phyloP scores from a whole-genome alignment of 2,329 filamentous ascomycete genomes.

The Fusarium guadeloupense region DNA sequence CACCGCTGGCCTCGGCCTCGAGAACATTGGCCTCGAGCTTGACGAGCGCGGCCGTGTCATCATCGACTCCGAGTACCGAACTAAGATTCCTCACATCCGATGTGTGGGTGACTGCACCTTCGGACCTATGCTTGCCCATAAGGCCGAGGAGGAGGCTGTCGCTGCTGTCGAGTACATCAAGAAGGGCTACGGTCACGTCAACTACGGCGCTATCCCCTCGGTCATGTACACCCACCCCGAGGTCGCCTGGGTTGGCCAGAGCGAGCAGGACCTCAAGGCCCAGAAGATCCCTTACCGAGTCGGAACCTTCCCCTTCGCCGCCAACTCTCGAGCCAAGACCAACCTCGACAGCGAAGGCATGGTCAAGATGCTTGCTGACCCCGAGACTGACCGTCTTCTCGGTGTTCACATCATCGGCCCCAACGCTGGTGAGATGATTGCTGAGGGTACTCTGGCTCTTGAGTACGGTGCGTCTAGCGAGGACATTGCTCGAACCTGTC shows the following conservation, averaged over 20 bases:
- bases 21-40: slow-evolving; percentile 90
- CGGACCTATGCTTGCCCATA: slow-evolving; percentile 98
- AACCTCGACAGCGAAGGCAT: slow-evolving; percentile 95
- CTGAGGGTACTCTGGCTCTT: slow-evolving; percentile 91
- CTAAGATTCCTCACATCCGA: slow-evolving; percentile 95
- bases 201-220: slow-evolving; percentile 96
- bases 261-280: slow-evolving; percentile 93
- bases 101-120: slow-evolving; percentile 97
- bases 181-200: slow-evolving; percentile 98
- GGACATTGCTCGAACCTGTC: slow-evolving; percentile 93
- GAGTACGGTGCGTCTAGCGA: slow-evolving; percentile 97
- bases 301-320: slow-evolving; percentile 95
- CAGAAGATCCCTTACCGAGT: slow-evolving; percentile 90
- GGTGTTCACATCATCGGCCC: slow-evolving; percentile 97
- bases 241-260: slow-evolving; percentile 98
- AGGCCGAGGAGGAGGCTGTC: slow-evolving; percentile 97
- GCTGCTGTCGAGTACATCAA: slow-evolving; percentile 96
- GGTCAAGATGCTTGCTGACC: slow-evolving; percentile 97
- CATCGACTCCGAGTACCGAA: slow-evolving; percentile 98
- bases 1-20: slow-evolving; percentile 88
- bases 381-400: slow-evolving; percentile 93
- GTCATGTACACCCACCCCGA: slow-evolving; percentile 99
- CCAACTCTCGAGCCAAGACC: slow-evolving; percentile 98
- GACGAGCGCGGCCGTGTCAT: slow-evolving; percentile 95
- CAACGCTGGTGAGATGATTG: slow-evolving; percentile 99